These are phyloP conservation scores for Tetraselmis striata DNA, from an alignment of 139 green algal species.

Conservation along the genomic window DNA sequence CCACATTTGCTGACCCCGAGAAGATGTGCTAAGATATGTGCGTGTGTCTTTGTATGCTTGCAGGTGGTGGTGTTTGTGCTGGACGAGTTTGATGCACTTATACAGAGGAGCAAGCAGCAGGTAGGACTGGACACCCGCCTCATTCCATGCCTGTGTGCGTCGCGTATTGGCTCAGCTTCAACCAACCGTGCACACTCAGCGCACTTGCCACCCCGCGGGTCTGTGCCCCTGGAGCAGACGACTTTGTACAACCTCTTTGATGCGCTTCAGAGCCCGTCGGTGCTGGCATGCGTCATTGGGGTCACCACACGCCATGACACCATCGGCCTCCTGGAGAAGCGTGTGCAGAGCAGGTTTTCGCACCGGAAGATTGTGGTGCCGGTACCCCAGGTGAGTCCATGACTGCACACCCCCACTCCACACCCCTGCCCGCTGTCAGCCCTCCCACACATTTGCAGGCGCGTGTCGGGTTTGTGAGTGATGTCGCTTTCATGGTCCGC, in stretches of 20 bases:
- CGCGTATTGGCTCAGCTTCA: no score
- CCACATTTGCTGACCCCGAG: background rate
- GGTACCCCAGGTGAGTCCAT: background rate
- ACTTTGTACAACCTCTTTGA: constrained; percentile 85
- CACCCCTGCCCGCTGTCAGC: no score
- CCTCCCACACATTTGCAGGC: no score
- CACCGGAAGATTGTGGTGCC: constrained; percentile 44
- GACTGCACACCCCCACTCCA: no score
- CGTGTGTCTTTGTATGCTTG: constrained; percentile 7
- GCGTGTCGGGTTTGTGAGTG: no score
- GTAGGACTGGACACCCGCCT: no score
- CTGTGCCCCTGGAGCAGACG: no score
- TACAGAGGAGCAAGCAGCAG: background rate
- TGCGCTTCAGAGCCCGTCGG: constrained; percentile 42
- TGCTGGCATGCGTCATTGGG: constrained; percentile 63
- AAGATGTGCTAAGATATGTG: background rate
- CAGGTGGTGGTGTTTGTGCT: constrained; percentile 73
- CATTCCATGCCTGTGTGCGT: no score
- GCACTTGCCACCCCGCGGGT: no score
- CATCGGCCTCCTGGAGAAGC: constrained; percentile 77
- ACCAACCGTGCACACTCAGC: no score
- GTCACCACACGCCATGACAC: constrained; percentile 53
- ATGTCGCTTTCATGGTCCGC: no score
- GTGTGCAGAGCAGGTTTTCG: constrained; percentile 66
- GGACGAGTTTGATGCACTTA: constrained; percentile 72